Conservation (phyloP, 805 yeast species). For the Schizosaccharomyces lindneri region DNA sequence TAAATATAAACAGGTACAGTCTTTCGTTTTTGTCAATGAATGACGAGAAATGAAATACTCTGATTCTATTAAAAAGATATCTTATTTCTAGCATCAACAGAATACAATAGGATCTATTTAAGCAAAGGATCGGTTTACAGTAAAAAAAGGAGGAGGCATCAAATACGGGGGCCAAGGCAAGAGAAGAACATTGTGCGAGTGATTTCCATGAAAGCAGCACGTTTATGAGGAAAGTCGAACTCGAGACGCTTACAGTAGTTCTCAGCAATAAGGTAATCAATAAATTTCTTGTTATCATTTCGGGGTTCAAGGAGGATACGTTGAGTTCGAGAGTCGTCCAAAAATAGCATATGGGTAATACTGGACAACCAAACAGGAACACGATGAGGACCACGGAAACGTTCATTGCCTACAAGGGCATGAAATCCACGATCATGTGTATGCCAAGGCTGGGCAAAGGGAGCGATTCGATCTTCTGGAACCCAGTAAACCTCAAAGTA, state of each 20-base stretch:
- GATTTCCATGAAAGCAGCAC: slow-evolving; percentile 11
- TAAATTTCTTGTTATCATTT: slow-evolving; percentile 9
- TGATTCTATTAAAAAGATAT: no score
- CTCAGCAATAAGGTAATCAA: slow-evolving; percentile 6
- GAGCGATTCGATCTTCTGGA: slow-evolving; percentile 10
- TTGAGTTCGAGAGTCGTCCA: slow-evolving; percentile 8
- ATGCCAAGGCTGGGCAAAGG: slow-evolving; percentile 5
- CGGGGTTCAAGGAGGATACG: slow-evolving; percentile 11
- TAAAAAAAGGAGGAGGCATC: not conserved
- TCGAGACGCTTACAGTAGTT: slow-evolving; percentile 8
- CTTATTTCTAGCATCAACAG: no score
- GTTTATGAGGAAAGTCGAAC: slow-evolving; percentile 11
- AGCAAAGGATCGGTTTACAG: not conserved
- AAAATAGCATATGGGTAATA: slow-evolving; percentile 9
- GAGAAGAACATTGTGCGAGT: slow-evolving; percentile 7
- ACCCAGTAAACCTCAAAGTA: slow-evolving; percentile 12
- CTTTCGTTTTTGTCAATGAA: no score
- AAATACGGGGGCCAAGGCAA: not conserved
- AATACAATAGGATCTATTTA: no score
- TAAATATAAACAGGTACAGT: no score
- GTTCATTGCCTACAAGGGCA: slow-evolving; percentile 10
- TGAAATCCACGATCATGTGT: slow-evolving; percentile 11
- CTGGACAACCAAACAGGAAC: slow-evolving; percentile 10
- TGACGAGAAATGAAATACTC: no score
- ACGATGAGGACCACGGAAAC: slow-evolving; percentile 11